These are phyloP conservation scores for Arabidopsis arenosa DNA, from an alignment of 345 rosid genomes.

Conservation along the genomic window DNA sequence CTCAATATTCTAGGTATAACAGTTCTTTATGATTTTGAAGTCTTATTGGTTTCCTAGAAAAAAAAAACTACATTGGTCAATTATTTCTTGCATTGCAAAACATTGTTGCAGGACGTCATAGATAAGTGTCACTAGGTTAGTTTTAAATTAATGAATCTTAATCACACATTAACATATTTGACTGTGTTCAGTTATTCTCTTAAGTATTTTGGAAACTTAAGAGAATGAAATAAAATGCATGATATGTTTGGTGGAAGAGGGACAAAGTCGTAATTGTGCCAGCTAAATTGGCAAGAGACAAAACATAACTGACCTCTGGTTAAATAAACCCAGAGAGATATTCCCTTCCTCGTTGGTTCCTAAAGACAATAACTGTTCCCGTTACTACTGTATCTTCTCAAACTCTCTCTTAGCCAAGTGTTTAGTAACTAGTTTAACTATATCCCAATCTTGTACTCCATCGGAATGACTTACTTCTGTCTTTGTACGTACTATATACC, in stretches of 20 bases:
- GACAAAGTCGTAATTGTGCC: slow-evolving; percentile 12
- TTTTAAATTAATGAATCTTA: background rate
- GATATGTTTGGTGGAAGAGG: slow-evolving; percentile 10
- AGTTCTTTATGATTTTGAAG: background rate
- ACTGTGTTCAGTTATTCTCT: background rate
- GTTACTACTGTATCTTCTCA: slow-evolving; percentile 12
- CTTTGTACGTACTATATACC: slow-evolving; percentile 26
- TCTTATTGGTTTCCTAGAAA: background rate
- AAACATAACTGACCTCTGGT: slow-evolving; percentile 34
- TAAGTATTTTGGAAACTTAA: background rate
- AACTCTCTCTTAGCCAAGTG: slow-evolving; percentile 27
- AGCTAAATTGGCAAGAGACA: slow-evolving; percentile 18
- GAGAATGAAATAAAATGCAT: background rate
- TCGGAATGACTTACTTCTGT: slow-evolving; percentile 27
- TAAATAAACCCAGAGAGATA: slow-evolving; percentile 33
- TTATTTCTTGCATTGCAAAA: background rate
- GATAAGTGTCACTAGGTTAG: background rate
- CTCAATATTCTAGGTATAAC: background rate
- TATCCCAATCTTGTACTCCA: slow-evolving; percentile 9
- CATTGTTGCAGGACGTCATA: background rate
- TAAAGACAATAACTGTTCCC: slow-evolving; percentile 38
- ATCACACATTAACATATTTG: background rate
- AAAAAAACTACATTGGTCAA: background rate
- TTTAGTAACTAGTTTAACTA: slow-evolving; percentile 37
- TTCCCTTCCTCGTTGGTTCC: slow-evolving; percentile 47